phyloP scores from a whole-genome alignment of 2,329 filamentous ascomycete species.

The Mycosphaerella sp. region DNA sequence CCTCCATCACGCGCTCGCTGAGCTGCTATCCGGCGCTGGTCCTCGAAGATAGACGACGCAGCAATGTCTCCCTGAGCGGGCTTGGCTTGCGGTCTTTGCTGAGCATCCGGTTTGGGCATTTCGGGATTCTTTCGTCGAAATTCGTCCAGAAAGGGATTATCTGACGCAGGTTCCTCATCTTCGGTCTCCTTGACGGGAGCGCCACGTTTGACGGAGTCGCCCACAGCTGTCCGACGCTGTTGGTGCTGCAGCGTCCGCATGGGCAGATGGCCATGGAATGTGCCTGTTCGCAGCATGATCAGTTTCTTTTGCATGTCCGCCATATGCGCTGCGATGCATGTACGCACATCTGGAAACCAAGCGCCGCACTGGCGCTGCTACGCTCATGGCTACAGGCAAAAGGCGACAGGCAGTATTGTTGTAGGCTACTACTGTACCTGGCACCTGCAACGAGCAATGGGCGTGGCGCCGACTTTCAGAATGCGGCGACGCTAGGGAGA shows the following conservation, averaged over 20 bases:
- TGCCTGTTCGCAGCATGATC: constrained; percentile 5
- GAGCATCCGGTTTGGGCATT: constrained; percentile 1
- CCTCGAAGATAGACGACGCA: constrained; percentile 49
- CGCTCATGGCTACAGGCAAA: constrained; percentile 50
- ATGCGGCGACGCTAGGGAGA: constrained; percentile 3
- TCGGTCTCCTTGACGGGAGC: neutral
- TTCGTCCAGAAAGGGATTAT: constrained; percentile 59
- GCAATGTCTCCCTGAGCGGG: constrained; percentile 41
- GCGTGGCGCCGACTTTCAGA: too few species aligned
- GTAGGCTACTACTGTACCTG: neutral
- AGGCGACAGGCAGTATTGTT: constrained; percentile 13
- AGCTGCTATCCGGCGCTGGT: constrained; percentile 31
- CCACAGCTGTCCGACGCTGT: constrained; percentile 6
- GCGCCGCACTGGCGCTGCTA: constrained; percentile 58
- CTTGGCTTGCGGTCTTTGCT: constrained; percentile 12
- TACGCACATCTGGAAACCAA: constrained; percentile 55
- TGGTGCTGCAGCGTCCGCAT: constrained; percentile 10
- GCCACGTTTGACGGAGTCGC: constrained; percentile 4
- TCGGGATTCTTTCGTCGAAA: constrained; percentile 36
- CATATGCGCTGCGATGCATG: neutral
- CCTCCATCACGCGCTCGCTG: neutral
- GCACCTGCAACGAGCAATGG: too few species aligned
- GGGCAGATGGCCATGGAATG: constrained; percentile 12
- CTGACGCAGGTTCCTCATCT: neutral
- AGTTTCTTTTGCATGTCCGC: neutral